Percentiles rank a stretch among this genome's conserved stretches.
phyloP scores from a whole-genome alignment of 2,329 filamentous ascomycete genomes.

The Bisporella sp. region DNA sequence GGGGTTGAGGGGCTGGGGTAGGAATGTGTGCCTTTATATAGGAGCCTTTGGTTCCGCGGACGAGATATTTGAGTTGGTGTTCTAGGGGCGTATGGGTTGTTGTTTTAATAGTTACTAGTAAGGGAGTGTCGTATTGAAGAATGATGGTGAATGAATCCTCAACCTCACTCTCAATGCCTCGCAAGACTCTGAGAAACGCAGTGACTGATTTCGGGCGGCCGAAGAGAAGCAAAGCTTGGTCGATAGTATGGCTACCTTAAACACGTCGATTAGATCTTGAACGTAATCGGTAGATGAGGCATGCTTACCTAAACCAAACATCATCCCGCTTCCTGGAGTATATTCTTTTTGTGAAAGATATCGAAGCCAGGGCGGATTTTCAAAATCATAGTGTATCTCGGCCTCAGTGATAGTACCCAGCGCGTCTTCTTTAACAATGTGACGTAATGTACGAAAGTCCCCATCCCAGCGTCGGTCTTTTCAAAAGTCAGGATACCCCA shows the following conservation, averaged over 20 bases:
- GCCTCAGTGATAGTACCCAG: constrained; percentile 27
- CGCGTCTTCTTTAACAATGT: constrained; percentile 16
- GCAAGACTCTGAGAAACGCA: constrained; percentile 23
- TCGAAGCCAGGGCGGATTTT: constrained; percentile 33
- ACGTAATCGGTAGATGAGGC: no score
- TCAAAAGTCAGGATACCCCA: neutral
- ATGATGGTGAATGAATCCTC: constrained; percentile 31
- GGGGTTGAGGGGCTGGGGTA: neutral
- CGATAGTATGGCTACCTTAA: constrained; percentile 27
- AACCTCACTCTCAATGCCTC: constrained; percentile 20
- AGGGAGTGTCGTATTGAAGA: constrained; percentile 28
- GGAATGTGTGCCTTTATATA: constrained; percentile 28
- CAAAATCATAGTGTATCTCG: constrained; percentile 32
- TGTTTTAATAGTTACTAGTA: constrained; percentile 30
- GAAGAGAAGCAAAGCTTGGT: constrained; percentile 31
- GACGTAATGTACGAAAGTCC: constrained; percentile 30
- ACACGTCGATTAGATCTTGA: no score
- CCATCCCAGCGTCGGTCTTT: constrained; percentile 30
- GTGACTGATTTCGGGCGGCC: constrained; percentile 27
- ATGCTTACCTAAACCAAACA: constrained; percentile 24
- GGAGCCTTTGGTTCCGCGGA: constrained; percentile 28
- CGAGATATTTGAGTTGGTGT: constrained; percentile 26
- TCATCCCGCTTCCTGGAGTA: constrained; percentile 33
- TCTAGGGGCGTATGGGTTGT: constrained; percentile 25
- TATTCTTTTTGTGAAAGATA: constrained; percentile 28